phyloP scores from a whole-genome alignment of 345 rosid species.

The Garcia nutans region DNA sequence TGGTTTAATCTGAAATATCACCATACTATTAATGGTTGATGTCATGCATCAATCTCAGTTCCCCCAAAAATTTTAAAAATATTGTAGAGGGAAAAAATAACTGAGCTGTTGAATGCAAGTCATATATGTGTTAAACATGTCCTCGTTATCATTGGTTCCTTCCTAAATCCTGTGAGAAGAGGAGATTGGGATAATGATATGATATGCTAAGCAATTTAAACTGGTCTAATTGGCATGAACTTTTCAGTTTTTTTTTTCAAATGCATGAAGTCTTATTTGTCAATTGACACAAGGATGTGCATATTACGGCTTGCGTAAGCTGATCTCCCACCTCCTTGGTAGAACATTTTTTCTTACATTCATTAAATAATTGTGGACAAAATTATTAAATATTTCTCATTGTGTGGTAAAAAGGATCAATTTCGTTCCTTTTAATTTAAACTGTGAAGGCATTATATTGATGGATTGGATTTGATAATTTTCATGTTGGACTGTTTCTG shows the following conservation, averaged over 20 bases:
- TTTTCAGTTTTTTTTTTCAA: no score
- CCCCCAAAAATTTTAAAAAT: constrained; percentile 1
- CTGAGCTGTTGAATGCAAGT: neutral
- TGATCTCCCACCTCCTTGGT: neutral
- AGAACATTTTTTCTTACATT: neutral
- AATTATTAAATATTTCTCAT: neutral
- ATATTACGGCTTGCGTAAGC: neutral
- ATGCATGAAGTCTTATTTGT: neutral
- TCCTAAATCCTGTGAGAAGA: neutral
- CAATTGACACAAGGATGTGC: neutral
- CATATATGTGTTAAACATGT: neutral
- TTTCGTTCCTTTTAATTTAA: neutral
- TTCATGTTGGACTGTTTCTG: neutral
- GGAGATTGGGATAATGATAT: neutral
- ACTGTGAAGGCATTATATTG: neutral
- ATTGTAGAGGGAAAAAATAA: neutral
- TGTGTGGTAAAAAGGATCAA: neutral
- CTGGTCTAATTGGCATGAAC: neutral
- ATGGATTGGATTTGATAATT: neutral
- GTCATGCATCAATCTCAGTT: neutral
- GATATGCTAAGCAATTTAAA: neutral
- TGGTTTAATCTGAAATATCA: neutral
- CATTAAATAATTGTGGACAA: neutral
- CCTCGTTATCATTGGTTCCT: neutral
- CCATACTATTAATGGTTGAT: neutral